These are phyloP conservation scores for Thymus mandschuricus DNA, from an alignment of 257 asterid species.

Conservation along the genomic window DNA sequence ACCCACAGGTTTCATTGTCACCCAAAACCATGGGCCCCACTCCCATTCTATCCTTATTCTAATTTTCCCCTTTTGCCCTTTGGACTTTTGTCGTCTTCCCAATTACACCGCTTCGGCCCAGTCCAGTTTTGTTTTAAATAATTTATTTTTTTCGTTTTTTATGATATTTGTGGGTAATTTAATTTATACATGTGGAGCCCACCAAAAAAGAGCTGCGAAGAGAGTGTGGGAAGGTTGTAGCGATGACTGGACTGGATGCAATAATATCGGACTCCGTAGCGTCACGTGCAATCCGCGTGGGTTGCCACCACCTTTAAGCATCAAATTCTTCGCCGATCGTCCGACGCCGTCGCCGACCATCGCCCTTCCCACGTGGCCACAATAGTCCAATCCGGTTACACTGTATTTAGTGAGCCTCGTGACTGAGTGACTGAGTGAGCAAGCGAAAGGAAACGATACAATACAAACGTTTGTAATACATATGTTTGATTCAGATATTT, in stretches of 20 bases:
- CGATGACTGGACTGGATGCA: too few species aligned
- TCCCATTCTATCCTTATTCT: background rate
- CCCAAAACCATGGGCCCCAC: constrained; percentile 24
- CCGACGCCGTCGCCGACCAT: background rate
- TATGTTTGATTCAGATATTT: too few species aligned
- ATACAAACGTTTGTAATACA: too few species aligned
- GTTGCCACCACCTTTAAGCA: background rate
- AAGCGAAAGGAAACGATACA: too few species aligned
- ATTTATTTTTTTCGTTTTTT: too few species aligned
- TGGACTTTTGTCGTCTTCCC: background rate
- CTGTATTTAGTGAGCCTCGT: background rate
- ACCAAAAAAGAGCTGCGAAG: too few species aligned
- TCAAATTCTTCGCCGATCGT: background rate
- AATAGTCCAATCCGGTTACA: background rate
- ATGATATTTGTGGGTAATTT: too few species aligned
- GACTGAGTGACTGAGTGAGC: too few species aligned
- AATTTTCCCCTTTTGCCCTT: background rate
- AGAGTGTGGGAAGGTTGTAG: background rate
- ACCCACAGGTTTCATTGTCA: constrained; percentile 19
- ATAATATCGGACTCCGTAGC: background rate
- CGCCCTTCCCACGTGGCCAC: constrained; percentile 10
- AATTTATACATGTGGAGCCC: too few species aligned
- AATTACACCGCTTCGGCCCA: background rate
- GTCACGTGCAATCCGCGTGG: constrained; percentile 29
- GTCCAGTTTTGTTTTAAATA: background rate